phyloP scores from a whole-genome alignment of 768 basidiomycete species.

The Pilatotrama ljubarskyi region DNA sequence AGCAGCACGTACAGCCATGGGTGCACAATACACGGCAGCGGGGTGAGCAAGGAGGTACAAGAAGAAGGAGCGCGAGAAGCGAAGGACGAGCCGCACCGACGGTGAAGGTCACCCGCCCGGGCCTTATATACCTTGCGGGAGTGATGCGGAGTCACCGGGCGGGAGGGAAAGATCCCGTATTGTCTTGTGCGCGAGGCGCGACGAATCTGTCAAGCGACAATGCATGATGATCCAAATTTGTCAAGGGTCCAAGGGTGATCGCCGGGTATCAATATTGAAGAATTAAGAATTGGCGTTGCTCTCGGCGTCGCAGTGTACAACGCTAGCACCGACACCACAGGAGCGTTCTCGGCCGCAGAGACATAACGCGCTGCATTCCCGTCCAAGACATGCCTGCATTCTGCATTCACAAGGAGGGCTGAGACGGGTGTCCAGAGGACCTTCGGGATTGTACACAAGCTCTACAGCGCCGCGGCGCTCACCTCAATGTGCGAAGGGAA shows the following conservation, averaged over 20 bases:
- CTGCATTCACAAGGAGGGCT: conserved; percentile 1
- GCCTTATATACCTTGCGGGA: conserved; percentile 17
- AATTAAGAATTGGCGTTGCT: conserved; percentile 12
- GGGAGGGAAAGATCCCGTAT: conserved; percentile 17
- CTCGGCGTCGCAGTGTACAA: conserved; percentile 9
- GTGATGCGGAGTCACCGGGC: conserved; percentile 21
- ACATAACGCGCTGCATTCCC: background rate
- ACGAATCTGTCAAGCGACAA: conserved; percentile 23
- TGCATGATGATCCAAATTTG: conserved; percentile 20
- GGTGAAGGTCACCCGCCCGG: conserved; percentile 1
- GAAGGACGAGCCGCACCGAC: conserved; percentile 10
- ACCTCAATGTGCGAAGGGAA: conserved; percentile 18
- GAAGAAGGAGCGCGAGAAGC: conserved; percentile 16
- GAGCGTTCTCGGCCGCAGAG: conserved; percentile 2
- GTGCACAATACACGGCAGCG: conserved; percentile 12
- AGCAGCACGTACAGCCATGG: conserved; percentile 17
- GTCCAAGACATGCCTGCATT: background rate
- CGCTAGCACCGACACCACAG: conserved; percentile 1
- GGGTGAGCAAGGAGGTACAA: background rate
- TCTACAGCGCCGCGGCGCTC: background rate
- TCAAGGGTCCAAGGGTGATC: conserved; percentile 17
- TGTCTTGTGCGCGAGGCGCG: conserved; percentile 20
- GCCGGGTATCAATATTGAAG: conserved; percentile 13
- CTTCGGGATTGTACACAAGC: conserved; percentile 6
- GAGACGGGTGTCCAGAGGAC: conserved; percentile 3